Evolutionary conservation across 1,284 basidiomycete genomes (phyloP), one percentile per base, ranked within the genome.

Genomic region (Ceratobasidium sp.): DNA sequence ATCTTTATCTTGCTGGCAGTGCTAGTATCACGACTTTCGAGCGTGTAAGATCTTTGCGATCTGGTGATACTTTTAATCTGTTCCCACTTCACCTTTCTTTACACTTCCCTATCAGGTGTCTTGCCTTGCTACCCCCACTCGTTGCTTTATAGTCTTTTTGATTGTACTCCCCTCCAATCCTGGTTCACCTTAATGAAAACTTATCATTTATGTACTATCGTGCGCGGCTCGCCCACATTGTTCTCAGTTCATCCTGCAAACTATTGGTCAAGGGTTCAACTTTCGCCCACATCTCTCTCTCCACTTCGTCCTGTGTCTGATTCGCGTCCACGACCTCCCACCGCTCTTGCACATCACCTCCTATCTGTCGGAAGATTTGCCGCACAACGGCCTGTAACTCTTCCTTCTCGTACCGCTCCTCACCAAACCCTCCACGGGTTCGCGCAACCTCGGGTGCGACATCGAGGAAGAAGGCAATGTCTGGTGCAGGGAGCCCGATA

Each of bases 381-480:
- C 91, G 83, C 19, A 96, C 95, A 48, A 86, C 84, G 44, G 81
- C 82, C 82, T 97, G 96, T 82, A 95, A 87, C 44, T 91, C 90
- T 76, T 90, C 87, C 76, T 88, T 91, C 84, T 97, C 95, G 79
- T 96, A 96, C 29, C 97, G 87, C 84, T 99, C 97, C 71, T 89
- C 87, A 0, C 98, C 98, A 79, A 93, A 99, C 0, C 94, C 95
- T 1, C 92, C 93, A n/a, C 97, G 88, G 62, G 84, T 80, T 27
- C 87, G 86, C 0, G 95, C 95, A 11, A 87, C 84, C 64, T 90
- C 89, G 0, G 94, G 91, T 0, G 90, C 84, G 74, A 99, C 88
- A 77, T 96, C 91, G 67, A 99, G 89, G 85, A 97, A 98, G 67
- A 99, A 81, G 0, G 92, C 93, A 45, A 97, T 81, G 82, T 99